Conservation (phyloP, 2,329 filamentous ascomycete species). For the Epichloe aotearoae region DNA sequence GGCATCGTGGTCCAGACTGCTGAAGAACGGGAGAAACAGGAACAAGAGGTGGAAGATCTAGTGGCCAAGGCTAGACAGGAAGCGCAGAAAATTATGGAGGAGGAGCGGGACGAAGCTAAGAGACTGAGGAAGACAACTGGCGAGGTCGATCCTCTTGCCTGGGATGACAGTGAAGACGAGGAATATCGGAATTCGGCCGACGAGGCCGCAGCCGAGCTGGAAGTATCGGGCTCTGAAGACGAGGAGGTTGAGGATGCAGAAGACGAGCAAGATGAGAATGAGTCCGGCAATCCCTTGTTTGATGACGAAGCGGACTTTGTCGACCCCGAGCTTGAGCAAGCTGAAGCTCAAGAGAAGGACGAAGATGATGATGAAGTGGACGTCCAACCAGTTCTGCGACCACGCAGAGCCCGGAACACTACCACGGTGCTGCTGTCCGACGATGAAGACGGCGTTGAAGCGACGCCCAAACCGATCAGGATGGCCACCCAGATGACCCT, state of each 20-base stretch:
- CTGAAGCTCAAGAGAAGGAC: conserved; percentile 20
- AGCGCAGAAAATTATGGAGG: conserved; percentile 57
- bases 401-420: conserved; percentile 38
- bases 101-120: conserved; percentile 63
- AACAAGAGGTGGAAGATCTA: conserved; percentile 75
- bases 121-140: conserved; percentile 39
- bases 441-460: conserved; percentile 35
- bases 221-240: conserved; percentile 33
- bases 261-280: conserved; percentile 20
- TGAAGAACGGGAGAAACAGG: conserved; percentile 73
- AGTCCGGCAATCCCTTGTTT: conserved; percentile 17
- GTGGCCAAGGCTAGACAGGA: conserved; percentile 74
- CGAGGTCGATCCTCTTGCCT: conserved; percentile 36
- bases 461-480: conserved; percentile 36
- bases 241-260: conserved; percentile 20
- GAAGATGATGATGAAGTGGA: conserved; percentile 23
- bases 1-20: conserved; percentile 72
- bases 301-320: conserved; percentile 28
- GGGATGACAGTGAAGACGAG: conserved; percentile 45
- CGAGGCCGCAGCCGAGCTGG: conserved; percentile 25
- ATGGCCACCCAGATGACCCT: conserved; percentile 27
- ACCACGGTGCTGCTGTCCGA: conserved; percentile 45
- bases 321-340: conserved; percentile 11
- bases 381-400: conserved; percentile 25
- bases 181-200: conserved; percentile 29